Evolutionary conservation across 768 basidiomycete genomes (phyloP).

Genomic region (Pisolithus orientalis): DNA sequence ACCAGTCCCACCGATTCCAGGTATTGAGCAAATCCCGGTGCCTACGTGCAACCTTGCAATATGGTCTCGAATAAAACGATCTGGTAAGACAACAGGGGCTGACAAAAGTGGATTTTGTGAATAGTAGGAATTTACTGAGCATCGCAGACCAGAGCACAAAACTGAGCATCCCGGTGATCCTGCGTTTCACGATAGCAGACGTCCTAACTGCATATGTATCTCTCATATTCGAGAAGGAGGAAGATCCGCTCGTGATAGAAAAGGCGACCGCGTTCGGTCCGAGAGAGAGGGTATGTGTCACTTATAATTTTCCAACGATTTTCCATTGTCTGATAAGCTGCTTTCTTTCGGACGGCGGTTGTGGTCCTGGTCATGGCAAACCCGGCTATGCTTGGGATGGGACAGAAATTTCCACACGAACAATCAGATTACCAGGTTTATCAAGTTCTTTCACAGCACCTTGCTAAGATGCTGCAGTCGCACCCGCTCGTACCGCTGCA

Average conservation of each 20-base stretch:
- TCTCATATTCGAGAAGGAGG: conserved; percentile 31
- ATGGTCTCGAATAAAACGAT: conserved; percentile 36
- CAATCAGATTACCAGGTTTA: conserved; percentile 64
- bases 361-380: background rate
- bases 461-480: conserved; percentile 52
- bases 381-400: background rate
- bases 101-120: background rate
- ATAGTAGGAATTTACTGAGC: background rate
- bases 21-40: background rate
- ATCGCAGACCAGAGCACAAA: background rate
- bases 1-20: background rate
- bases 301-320: background rate
- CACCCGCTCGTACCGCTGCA: conserved; percentile 50
- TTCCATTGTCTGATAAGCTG: background rate
- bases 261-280: conserved; percentile 68
- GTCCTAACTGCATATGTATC: conserved; percentile 63
- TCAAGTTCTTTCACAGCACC: conserved; percentile 59
- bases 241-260: conserved; percentile 46
- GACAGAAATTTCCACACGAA: conserved; percentile 60
- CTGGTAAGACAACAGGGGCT: background rate
- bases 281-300: conserved; percentile 50
- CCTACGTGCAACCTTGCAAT: conserved; percentile 43
- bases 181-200: conserved; percentile 60
- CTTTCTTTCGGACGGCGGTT: background rate
- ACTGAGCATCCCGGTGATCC: conserved; percentile 27